Base-by-base conservation (phyloP, 192 early-diverging fungal species). In the Backusella luteola region DNA sequence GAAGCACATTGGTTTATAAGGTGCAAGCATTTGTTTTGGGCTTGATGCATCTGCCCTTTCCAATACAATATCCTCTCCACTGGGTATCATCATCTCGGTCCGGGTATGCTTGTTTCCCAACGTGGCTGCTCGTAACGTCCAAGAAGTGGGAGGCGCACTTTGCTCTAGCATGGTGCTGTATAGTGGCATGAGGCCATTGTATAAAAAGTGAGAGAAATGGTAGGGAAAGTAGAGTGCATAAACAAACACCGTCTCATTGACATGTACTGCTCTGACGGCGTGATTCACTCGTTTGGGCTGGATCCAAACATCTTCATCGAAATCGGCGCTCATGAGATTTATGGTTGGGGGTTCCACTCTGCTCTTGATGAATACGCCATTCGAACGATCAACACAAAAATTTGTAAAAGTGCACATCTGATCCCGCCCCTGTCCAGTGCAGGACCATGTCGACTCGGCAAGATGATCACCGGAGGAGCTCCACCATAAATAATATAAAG, bases 191-290 rank as follows among this genome's bases (percentile, higher is more conserved):
- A 87, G 77, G 0, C 86, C 84, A 71, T 87, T 87, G 41, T 78
- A 87, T 14, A 87, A 52, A 73, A 74, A 83, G 41, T 87, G 84
- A 0, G 84, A 83, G 38, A 85, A 85, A 66, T 85, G 84, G 26
- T 53, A 83, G 0, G 86, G 84, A 34, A 73, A 75, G 36, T 83
- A 84, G 3, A 88, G 49, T 4, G 81, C 80, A 66, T 85, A 84
- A n/a, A 85, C 83, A 73, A 80, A 83, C 7, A 87, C 1, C 0
- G 79, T 81, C 6, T 87, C 83, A 29, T 84, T 67, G 32, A 86
- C 78, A 66, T 77, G 80, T 6, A 79, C 36, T 11, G 46, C 52
- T 29, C 35, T 39, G 23, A 39, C 34, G 0, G 44, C 32, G 0
- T 21, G 21, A 6, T 17, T 17, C 9, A 73, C 19, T 15, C 32